These are phyloP conservation scores for Arthrobotrys sphaeroides DNA, from an alignment of 2,329 filamentous ascomycete species.

Conservation along the genomic window DNA sequence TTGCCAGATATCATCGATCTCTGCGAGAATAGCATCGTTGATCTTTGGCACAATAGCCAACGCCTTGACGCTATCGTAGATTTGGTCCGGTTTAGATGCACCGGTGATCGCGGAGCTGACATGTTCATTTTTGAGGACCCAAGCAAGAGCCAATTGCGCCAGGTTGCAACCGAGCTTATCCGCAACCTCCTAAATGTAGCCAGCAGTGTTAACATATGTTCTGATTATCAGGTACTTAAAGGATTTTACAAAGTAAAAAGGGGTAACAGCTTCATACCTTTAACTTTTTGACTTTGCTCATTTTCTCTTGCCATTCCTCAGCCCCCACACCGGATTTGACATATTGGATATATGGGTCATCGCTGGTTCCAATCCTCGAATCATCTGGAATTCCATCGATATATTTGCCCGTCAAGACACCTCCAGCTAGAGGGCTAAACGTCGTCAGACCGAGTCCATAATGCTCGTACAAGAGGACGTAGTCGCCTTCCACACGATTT, in stretches of 20 bases:
- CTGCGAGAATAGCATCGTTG: slow-evolving; percentile 69
- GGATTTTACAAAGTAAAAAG: neutral
- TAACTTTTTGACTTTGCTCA: slow-evolving; percentile 55
- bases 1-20: slow-evolving; percentile 70
- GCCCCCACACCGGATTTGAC: slow-evolving; percentile 59
- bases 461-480: slow-evolving; percentile 69
- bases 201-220: neutral
- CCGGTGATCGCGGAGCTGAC: slow-evolving; percentile 72
- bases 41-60: slow-evolving; percentile 67
- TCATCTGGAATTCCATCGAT: slow-evolving; percentile 70
- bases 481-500: slow-evolving; percentile 72
- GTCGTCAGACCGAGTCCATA: slow-evolving; percentile 71
- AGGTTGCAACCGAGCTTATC: slow-evolving; percentile 71
- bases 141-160: slow-evolving; percentile 69
- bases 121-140: slow-evolving; percentile 71
- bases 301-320: slow-evolving; percentile 50
- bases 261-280: slow-evolving; percentile 2
- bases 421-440: slow-evolving; percentile 70
- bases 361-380: slow-evolving; percentile 68
- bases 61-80: slow-evolving; percentile 70
- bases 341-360: slow-evolving; percentile 68
- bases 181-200: slow-evolving; percentile 68
- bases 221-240: neutral
- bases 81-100: slow-evolving; percentile 69
- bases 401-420: slow-evolving; percentile 74